Percentiles rank a stretch among this genome's conserved stretches.
phyloP scores from a whole-genome alignment of 495 filamentous ascomycete genomes.

The Hypoxylon fragiforme region DNA sequence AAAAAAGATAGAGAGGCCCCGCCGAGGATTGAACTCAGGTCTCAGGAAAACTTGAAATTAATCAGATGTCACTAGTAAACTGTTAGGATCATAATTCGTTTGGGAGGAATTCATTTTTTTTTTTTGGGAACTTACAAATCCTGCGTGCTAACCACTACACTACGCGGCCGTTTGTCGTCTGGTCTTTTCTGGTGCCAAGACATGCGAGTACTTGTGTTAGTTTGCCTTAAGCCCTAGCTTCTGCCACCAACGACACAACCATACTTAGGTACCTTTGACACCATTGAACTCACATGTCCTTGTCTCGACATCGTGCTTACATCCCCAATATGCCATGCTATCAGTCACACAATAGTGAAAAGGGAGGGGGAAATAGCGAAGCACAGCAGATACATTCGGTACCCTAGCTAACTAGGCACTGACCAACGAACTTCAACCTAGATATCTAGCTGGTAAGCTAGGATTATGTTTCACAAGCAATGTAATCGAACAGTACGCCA shows the following conservation, averaged over 20 bases:
- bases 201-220: neutral
- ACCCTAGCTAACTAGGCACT: too few relatives aligned
- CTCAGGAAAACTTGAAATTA: neutral
- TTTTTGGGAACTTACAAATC: neutral
- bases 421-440: too few relatives aligned
- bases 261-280: neutral
- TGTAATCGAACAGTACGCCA: too few relatives aligned
- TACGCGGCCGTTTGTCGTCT: neutral
- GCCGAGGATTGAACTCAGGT: neutral
- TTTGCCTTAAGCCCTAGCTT: neutral
- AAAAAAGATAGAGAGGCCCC: neutral
- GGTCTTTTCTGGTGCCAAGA: neutral
- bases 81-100: neutral
- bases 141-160: neutral
- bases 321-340: too few relatives aligned
- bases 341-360: too few relatives aligned
- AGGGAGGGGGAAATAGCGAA: too few relatives aligned
- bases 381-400: too few relatives aligned
- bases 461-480: too few relatives aligned
- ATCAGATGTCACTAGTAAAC: neutral
- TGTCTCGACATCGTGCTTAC: too few relatives aligned
- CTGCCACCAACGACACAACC: neutral
- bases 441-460: too few relatives aligned
- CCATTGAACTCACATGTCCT: too few relatives aligned
- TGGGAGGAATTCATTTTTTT: neutral